Evolutionary conservation across 805 yeast genomes (phyloP), one percentile per base, ranked within the genome.

Genomic region (Ogataea zsoltii): DNA sequence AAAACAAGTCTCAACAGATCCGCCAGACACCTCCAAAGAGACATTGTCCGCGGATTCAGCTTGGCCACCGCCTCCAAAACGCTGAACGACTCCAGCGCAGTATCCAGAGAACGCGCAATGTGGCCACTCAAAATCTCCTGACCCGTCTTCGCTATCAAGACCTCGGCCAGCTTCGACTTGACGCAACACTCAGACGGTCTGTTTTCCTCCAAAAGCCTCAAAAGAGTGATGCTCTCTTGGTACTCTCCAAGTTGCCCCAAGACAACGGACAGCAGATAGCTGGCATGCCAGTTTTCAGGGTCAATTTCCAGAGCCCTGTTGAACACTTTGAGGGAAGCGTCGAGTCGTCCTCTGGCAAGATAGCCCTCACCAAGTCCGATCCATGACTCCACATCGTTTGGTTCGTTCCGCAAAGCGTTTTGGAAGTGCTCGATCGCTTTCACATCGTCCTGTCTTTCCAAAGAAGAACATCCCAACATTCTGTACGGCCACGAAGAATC

Each of bases 321-420:
- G 56, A 90, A 86, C 1, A 94, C 97, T 63, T 87, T 90, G 9
- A 78, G 72, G 0, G 96, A 88, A 2, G 98, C 96, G 45, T 88
- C 91, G 35, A 84, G 70, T 49, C 96, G 75, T 2, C 99, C 99
- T 63, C 94, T 80, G 19, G 82, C 78, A 44, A 77, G 71, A 63
- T 94, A 94, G 0, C 97, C 92, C 62, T 94, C 98, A n/a, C 99
- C 99, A n/a, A 94, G 70, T 1, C 97, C 97, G 23, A 86, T 72
- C 97, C 98, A 92, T 2, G 96, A 84, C 52, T 87, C 84, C 1
- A 78, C 62, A 64, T 94, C 97, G 42, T 59, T 51, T 0, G 85
- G 70, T 34, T 82, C 70, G 51, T 85, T 69, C 50, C 97, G 75
- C 39, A 94, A 70, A 1, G 97, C 90, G 21, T 82, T 77, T 65